Percentiles rank a stretch among this genome's conserved stretches.
These are phyloP conservation scores for Grammothele lineata DNA, from an alignment of 768 basidiomycete species.

Conservation along the genomic window DNA sequence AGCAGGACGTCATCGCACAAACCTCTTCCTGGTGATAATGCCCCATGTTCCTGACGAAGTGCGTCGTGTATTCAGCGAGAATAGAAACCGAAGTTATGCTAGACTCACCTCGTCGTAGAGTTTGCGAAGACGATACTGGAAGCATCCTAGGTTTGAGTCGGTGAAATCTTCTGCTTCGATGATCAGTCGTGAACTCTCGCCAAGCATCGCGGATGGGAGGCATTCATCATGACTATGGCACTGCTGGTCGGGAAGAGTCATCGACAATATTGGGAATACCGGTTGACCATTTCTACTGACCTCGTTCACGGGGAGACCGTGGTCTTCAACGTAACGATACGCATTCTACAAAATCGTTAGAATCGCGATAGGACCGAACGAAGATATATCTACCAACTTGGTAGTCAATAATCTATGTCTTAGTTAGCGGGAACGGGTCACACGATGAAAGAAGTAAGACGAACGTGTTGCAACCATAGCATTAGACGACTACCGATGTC, in stretches of 20 bases:
- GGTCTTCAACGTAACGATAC: background rate
- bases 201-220: constrained; percentile 6
- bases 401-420: constrained; percentile 9
- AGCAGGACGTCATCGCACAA: no score
- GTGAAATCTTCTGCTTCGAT: constrained; percentile 1
- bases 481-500: background rate
- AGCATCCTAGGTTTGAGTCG: constrained; percentile 3
- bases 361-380: no score
- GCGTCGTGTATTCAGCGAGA: constrained; percentile 4
- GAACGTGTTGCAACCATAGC: constrained; percentile 8
- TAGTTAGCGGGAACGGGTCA: no score
- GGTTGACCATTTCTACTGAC: background rate
- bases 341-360: background rate
- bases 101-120: constrained; percentile 10
- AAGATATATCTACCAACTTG: background rate
- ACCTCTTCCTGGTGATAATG: constrained; percentile 5
- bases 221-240: constrained; percentile 6
- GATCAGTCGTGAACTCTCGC: constrained; percentile 3
- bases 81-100: constrained; percentile 1
- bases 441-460: no score
- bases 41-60: constrained; percentile 1
- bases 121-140: constrained; percentile 2
- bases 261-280: no score
- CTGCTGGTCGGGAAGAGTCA: background rate
- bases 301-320: constrained; percentile 1